Evolutionary conservation across 2,329 filamentous ascomycete species (phyloP).

Genomic region (Diplodia mutila): DNA sequence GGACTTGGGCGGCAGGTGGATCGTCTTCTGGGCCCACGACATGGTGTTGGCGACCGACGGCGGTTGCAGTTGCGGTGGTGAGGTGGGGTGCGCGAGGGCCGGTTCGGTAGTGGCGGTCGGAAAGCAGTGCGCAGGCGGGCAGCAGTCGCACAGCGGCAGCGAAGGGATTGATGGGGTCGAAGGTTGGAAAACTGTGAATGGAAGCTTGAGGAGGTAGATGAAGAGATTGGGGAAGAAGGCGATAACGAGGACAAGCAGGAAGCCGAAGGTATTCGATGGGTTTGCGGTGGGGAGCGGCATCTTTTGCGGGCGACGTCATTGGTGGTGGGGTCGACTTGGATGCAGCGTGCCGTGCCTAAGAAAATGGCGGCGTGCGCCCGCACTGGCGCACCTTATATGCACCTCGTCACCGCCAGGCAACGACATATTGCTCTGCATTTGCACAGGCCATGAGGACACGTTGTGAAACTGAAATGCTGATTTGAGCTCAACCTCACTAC

Average conservation of each 20-base stretch:
- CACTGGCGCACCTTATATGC: conserved; percentile 14
- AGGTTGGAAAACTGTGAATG: conserved; percentile 43
- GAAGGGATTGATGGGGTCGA: conserved; percentile 27
- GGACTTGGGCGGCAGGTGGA: conserved; percentile 74
- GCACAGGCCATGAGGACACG: conserved; percentile 6
- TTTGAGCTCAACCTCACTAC: not conserved
- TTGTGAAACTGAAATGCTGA: not conserved
- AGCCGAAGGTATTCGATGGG: conserved; percentile 48
- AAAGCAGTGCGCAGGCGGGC: conserved; percentile 36
- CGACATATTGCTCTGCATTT: not conserved
- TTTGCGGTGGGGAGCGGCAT: conserved; percentile 34
- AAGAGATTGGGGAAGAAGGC: conserved; percentile 56
- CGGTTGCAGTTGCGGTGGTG: conserved; percentile 30
- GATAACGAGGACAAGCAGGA: conserved; percentile 54
- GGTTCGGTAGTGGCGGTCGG: conserved; percentile 30
- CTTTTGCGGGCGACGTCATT: conserved; percentile 26
- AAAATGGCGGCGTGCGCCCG: not conserved
- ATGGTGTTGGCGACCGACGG: conserved; percentile 45
- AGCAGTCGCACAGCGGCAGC: conserved; percentile 39
- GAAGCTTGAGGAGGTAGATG: conserved; percentile 43
- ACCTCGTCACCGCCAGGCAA: conserved; percentile 1
- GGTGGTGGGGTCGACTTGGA: conserved; percentile 5
- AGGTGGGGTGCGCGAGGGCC: conserved; percentile 34
- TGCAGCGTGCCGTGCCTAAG: not conserved
- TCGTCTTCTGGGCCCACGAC: conserved; percentile 83